Conservation (phyloP, 108 stramenopile species). For the Skeletonema menzelii region DNA sequence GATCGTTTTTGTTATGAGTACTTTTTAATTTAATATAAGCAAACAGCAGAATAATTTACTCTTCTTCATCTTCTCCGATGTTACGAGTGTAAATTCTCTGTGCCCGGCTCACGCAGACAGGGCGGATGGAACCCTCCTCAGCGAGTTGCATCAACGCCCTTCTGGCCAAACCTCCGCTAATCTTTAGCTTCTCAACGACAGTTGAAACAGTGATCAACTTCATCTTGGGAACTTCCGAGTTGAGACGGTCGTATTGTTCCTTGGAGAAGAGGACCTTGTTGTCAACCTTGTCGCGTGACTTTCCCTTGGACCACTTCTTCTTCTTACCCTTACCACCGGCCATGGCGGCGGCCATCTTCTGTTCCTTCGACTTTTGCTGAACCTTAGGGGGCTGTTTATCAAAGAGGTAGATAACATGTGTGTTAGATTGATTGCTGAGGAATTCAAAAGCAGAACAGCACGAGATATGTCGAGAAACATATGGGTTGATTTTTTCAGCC, state of each 20-base stretch:
- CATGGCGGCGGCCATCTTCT: slow-evolving; percentile 99
- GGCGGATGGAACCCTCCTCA: slow-evolving; percentile 93
- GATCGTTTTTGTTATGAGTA: background rate
- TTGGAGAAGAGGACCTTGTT: slow-evolving; percentile 99
- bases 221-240: slow-evolving; percentile 99
- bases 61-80: slow-evolving; percentile 78
- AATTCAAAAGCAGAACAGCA: slow-evolving; percentile 4
- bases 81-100: slow-evolving; percentile 98
- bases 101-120: slow-evolving; percentile 87
- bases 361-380: slow-evolving; percentile 99
- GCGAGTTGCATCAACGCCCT: slow-evolving; percentile 92
- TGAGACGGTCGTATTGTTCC: slow-evolving; percentile 94
- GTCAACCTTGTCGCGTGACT: slow-evolving; percentile 98
- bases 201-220: slow-evolving; percentile 98
- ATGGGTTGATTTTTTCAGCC: background rate
- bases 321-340: slow-evolving; percentile 99
- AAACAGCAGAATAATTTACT: slow-evolving; percentile 15
- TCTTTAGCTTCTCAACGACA: slow-evolving; percentile 98
- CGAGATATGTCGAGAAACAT: background rate
- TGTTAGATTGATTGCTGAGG: slow-evolving; percentile 1
- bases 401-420: background rate
- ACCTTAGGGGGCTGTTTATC: slow-evolving; percentile 87
- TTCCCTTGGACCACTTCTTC: slow-evolving; percentile 99
- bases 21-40: background rate
- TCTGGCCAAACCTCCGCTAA: slow-evolving; percentile 96